Conservation (phyloP, 257 asterid species). For the Forsythia suspensa region DNA sequence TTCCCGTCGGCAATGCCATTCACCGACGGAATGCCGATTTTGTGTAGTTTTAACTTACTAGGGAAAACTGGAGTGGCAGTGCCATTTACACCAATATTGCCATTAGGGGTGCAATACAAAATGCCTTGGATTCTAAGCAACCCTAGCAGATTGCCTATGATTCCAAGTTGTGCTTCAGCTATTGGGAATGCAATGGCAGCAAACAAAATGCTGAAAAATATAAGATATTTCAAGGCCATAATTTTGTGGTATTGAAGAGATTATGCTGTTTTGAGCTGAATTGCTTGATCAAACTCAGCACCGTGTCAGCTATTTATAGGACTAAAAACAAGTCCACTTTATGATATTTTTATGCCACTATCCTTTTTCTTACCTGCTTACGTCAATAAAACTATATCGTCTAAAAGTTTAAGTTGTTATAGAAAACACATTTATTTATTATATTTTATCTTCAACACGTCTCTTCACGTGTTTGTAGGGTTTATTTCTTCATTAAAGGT, state of each 20-base stretch:
- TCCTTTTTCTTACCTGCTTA: not conserved
- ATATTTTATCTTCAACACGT: no score
- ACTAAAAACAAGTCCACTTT: not conserved
- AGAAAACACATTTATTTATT: no score
- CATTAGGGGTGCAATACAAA: constrained; percentile 45
- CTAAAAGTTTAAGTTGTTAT: not conserved
- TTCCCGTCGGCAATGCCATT: not conserved
- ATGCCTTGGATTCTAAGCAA: constrained; percentile 35
- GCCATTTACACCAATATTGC: constrained; percentile 40
- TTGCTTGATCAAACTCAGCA: not conserved
- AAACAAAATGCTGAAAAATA: constrained; percentile 29
- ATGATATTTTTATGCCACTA: not conserved
- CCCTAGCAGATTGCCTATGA: constrained; percentile 25
- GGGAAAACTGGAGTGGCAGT: constrained; percentile 47
- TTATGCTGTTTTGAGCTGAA: not conserved
- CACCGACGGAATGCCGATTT: no score
- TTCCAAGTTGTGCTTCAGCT: constrained; percentile 36
- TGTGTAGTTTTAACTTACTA: constrained; percentile 28
- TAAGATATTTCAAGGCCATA: constrained; percentile 33
- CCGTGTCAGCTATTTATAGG: not conserved
- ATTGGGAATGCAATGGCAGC: constrained; percentile 29
- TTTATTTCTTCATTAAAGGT: not conserved
- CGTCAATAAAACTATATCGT: not conserved
- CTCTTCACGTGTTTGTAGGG: not conserved
- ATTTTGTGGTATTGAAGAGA: not conserved